Conservation (phyloP, 306 rosid species). For the Cicer yamashitae region DNA sequence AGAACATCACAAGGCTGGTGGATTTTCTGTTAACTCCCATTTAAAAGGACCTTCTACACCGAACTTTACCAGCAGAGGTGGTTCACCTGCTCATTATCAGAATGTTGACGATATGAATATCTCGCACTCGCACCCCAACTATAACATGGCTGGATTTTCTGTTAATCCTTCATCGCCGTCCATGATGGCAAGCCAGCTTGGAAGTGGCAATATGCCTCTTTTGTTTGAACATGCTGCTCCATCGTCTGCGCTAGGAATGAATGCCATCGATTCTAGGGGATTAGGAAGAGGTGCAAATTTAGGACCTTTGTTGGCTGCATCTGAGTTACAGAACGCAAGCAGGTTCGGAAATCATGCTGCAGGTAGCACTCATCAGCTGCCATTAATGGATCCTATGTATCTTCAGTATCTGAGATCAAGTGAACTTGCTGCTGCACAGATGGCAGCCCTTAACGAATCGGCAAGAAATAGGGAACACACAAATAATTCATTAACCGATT, state of each 20-base stretch:
- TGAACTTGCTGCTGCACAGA: constrained; percentile 82
- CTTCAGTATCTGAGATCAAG: constrained; percentile 77
- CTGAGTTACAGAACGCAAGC: constrained; percentile 71
- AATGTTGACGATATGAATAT: constrained; percentile 62
- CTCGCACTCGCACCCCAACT: constrained; percentile 62
- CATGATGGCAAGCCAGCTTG: constrained; percentile 74
- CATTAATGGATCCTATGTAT: constrained; percentile 76
- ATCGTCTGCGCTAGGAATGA: constrained; percentile 58
- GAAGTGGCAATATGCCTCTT: constrained; percentile 71
- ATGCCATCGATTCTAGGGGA: constrained; percentile 69
- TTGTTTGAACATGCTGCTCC: constrained; percentile 72
- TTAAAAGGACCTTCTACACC: constrained; percentile 67
- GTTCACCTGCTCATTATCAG: constrained; percentile 68
- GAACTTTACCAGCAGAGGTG: constrained; percentile 64
- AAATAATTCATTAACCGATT: constrained; percentile 63
- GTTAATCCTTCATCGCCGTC: constrained; percentile 71
- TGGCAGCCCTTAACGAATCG: constrained; percentile 74
- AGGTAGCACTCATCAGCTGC: constrained; percentile 67
- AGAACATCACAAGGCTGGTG: constrained; percentile 59
- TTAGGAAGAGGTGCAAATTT: constrained; percentile 69
- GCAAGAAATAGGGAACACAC: constrained; percentile 69
- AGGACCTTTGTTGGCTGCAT: constrained; percentile 62
- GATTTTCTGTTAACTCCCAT: constrained; percentile 56
- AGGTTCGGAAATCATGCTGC: constrained; percentile 68
- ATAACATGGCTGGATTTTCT: constrained; percentile 70